Evolutionary conservation across 1,284 basidiomycete genomes (phyloP).

Genomic region (Quambalaria eucalypti): DNA sequence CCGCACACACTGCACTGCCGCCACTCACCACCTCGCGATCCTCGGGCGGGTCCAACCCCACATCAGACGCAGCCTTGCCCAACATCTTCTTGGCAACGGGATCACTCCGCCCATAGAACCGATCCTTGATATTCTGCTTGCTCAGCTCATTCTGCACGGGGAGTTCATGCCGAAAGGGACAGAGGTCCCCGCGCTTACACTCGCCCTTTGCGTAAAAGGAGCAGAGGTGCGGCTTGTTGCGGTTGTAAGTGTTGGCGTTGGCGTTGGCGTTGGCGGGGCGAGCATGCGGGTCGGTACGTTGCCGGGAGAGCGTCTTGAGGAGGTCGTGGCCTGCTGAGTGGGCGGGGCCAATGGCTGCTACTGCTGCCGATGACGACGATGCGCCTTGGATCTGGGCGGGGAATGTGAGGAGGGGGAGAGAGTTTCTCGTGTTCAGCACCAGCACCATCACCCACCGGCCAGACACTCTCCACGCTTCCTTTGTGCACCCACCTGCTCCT

Average conservation of each 20-base stretch:
- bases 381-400: slow-evolving; percentile 19
- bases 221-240: slow-evolving; percentile 86
- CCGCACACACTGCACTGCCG: no score
- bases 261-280: neutral
- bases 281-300: slow-evolving; percentile 34
- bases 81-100: slow-evolving; percentile 84
- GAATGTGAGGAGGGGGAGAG: neutral
- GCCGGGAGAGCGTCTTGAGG: slow-evolving; percentile 82
- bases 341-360: slow-evolving; percentile 31
- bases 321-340: slow-evolving; percentile 69
- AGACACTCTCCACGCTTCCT: neutral
- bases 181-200: slow-evolving; percentile 80
- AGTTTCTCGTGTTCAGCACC: neutral
- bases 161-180: slow-evolving; percentile 89
- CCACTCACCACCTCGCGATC: slow-evolving; percentile 69
- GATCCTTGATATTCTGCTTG: slow-evolving; percentile 85
- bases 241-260: slow-evolving; percentile 93
- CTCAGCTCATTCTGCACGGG: slow-evolving; percentile 60
- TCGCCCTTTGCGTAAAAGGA: slow-evolving; percentile 93
- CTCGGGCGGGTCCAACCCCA: slow-evolving; percentile 80
- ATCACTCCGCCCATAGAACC: slow-evolving; percentile 74
- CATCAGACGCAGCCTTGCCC: slow-evolving; percentile 60
- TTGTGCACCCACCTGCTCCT: slow-evolving; percentile 60
- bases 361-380: slow-evolving; percentile 20
- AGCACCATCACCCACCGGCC: neutral